These are phyloP conservation scores for Apiospora marii DNA, from an alignment of 2,329 filamentous ascomycete genomes.

Conservation along the genomic window DNA sequence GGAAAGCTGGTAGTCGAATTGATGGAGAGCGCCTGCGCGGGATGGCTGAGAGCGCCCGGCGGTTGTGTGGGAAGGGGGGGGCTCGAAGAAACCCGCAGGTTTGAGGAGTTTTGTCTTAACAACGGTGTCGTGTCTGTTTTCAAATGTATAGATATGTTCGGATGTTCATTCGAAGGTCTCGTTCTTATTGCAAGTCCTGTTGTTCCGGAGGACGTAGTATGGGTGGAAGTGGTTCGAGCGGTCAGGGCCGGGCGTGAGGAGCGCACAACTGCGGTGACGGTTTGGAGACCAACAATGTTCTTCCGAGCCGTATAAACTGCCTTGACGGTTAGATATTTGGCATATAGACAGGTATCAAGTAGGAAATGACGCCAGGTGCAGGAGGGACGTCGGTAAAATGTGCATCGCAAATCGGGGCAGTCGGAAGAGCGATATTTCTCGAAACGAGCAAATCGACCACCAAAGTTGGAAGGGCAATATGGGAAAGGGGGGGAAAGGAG, in stretches of 20 bases:
- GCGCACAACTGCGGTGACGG: constrained; percentile 14
- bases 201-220: constrained; percentile 10
- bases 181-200: constrained; percentile 12
- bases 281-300: background rate
- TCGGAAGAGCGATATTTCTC: constrained; percentile 23
- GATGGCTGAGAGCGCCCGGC: constrained; percentile 31
- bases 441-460: constrained; percentile 1
- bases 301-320: background rate
- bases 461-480: background rate
- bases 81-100: constrained; percentile 12
- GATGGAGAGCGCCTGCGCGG: constrained; percentile 40
- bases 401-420: constrained; percentile 15
- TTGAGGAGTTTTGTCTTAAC: background rate
- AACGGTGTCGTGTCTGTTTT: background rate
- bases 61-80: constrained; percentile 23
- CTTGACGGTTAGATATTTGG: background rate
- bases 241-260: constrained; percentile 15
- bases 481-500: constrained; percentile 9
- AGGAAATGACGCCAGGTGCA: background rate
- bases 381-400: background rate
- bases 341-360: background rate
- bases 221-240: background rate
- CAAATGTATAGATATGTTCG: constrained; percentile 9
- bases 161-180: background rate
- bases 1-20: constrained; percentile 32